A percentile compares a stretch with the other conserved stretches of the same genome.
phyloP scores from a whole-genome alignment of 2,329 filamentous ascomycete species.

The Dryadomyces quercus-mongolicae region DNA sequence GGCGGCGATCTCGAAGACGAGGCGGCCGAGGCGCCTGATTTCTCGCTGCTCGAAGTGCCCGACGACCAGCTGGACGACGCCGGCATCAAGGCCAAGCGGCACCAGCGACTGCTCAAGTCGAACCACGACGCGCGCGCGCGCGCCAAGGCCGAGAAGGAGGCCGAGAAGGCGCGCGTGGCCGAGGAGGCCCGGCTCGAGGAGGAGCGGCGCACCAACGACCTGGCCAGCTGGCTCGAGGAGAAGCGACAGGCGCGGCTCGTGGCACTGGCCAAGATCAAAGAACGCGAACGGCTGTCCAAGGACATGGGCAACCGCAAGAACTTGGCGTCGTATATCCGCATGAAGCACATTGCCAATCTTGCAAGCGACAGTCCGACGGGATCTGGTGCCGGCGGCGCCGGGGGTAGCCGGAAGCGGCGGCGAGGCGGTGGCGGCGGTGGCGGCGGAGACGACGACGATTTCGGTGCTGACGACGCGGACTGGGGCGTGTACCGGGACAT shows the following conservation, averaged over 20 bases:
- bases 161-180: constrained; percentile 71
- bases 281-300: constrained; percentile 82
- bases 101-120: constrained; percentile 85
- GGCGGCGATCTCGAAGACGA: constrained; percentile 54
- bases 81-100: constrained; percentile 79
- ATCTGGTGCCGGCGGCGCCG: constrained; percentile 12
- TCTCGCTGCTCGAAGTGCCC: constrained; percentile 76
- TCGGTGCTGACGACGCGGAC: constrained; percentile 93
- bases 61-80: constrained; percentile 92
- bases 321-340: constrained; percentile 87
- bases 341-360: constrained; percentile 95
- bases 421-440: constrained; percentile 67
- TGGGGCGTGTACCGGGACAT: constrained; percentile 94
- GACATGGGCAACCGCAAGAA: constrained; percentile 96
- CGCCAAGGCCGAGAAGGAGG: constrained; percentile 93
- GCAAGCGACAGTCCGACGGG: constrained; percentile 69
- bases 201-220: constrained; percentile 70
- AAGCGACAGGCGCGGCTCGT: constrained; percentile 61
- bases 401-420: constrained; percentile 19
- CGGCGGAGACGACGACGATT: constrained; percentile 66
- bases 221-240: constrained; percentile 78
- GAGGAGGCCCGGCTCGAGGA: constrained; percentile 77
- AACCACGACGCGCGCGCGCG: constrained; percentile 86
- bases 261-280: constrained; percentile 75
- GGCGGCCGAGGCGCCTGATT: constrained; percentile 69